Percentiles rank a stretch among this genome's conserved stretches.
Conservation (phyloP, 2,329 filamentous ascomycete species). For the Colletotrichum salicis region DNA sequence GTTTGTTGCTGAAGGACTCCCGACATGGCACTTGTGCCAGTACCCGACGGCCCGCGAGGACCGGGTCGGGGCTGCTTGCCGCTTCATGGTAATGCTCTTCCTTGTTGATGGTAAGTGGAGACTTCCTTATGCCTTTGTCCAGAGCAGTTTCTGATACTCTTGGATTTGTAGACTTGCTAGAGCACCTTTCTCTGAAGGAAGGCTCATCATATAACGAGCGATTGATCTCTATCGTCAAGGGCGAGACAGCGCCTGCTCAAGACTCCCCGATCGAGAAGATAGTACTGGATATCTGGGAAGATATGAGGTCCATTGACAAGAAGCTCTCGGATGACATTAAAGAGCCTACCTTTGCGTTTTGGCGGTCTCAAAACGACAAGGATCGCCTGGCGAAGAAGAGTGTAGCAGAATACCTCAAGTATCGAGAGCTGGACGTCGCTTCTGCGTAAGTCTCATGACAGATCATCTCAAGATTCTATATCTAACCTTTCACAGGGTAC, state of each 20-base stretch:
- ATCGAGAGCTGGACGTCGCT: constrained; percentile 12
- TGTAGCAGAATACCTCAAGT: not conserved
- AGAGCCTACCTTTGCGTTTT: constrained; percentile 12
- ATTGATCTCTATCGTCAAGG: constrained; percentile 1
- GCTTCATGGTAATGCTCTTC: constrained; percentile 8
- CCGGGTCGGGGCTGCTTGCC: not conserved
- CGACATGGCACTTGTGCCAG: constrained; percentile 9
- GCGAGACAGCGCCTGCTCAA: not conserved
- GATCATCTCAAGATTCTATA: not conserved
- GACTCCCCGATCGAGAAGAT: not conserved
- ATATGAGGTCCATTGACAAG: not conserved
- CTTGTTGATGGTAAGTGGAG: constrained; percentile 12
- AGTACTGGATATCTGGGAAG: not conserved
- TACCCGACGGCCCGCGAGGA: constrained; percentile 4
- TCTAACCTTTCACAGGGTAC: not conserved
- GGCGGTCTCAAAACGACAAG: constrained; percentile 13
- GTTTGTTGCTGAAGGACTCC: constrained; percentile 6
- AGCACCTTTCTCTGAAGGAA: too few relatives aligned
- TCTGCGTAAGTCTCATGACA: not conserved
- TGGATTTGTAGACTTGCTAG: too few relatives aligned
- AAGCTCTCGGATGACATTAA: not conserved
- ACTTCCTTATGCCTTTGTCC: too few relatives aligned
- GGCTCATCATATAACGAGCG: constrained; percentile 1
- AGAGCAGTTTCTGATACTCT: too few relatives aligned
- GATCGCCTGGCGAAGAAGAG: constrained; percentile 7